phyloP scores from a whole-genome alignment of 2,329 filamentous ascomycete genomes.

The Cordyceps cateniannulata region DNA sequence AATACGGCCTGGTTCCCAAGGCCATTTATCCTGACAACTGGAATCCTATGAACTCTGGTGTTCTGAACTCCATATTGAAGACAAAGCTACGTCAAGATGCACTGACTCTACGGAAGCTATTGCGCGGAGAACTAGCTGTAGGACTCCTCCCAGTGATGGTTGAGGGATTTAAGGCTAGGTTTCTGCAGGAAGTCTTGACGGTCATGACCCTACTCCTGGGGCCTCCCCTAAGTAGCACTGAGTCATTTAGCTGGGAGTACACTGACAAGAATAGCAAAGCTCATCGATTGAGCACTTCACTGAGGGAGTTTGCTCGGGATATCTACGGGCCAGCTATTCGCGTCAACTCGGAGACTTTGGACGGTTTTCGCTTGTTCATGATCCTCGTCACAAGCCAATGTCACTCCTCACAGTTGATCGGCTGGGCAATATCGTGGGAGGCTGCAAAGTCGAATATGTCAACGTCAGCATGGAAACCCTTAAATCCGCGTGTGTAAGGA shows the following conservation, averaged over 20 bases:
- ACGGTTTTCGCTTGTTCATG: constrained; percentile 75
- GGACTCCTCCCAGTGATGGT: constrained; percentile 30
- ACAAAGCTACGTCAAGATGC: constrained; percentile 85
- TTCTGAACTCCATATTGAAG: constrained; percentile 68
- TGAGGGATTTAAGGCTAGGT: constrained; percentile 57
- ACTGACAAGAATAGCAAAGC: constrained; percentile 62
- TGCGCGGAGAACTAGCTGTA: constrained; percentile 20
- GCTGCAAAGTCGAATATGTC: constrained; percentile 69
- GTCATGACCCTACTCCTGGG: constrained; percentile 80
- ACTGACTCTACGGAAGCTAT: constrained; percentile 59
- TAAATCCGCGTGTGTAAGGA: constrained; percentile 66
- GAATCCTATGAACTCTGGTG: constrained; percentile 65
- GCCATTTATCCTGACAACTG: constrained; percentile 73
- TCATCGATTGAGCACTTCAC: constrained; percentile 57
- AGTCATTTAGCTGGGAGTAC: constrained; percentile 75
- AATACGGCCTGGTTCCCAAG: constrained; percentile 86
- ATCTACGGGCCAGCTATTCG: constrained; percentile 55
- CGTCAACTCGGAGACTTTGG: constrained; percentile 54
- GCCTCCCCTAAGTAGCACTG: constrained; percentile 62
- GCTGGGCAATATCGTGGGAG: constrained; percentile 76
- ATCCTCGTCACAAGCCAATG: constrained; percentile 71
- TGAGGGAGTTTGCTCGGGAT: constrained; percentile 64
- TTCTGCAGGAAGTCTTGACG: constrained; percentile 73
- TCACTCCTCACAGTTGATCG: constrained; percentile 68
- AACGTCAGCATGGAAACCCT: constrained; percentile 71